These are phyloP conservation scores for Fusarium xylarioides DNA, from an alignment of 2,329 filamentous ascomycete genomes.

Conservation along the genomic window DNA sequence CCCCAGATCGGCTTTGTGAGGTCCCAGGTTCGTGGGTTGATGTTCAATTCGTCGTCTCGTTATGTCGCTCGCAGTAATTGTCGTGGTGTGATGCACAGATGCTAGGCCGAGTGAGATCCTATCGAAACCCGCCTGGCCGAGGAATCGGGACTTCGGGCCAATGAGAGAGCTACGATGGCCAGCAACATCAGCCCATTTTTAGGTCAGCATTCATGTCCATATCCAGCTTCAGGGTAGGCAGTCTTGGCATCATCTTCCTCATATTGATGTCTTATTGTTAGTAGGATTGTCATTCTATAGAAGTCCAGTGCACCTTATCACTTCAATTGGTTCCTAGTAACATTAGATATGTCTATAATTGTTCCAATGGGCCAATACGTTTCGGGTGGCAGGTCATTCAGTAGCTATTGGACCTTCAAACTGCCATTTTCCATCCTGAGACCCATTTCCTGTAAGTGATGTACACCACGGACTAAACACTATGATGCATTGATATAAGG, in stretches of 20 bases:
- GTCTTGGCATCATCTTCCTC: background rate
- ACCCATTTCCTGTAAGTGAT: background rate
- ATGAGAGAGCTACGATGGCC: conserved; percentile 9
- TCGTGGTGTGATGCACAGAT: conserved; percentile 37
- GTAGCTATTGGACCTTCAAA: background rate
- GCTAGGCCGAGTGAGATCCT: conserved; percentile 16
- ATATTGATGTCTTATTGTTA: background rate
- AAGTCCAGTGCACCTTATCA: background rate
- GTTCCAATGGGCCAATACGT: background rate
- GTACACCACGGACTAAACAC: background rate
- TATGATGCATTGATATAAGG: background rate
- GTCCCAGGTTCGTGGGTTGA: background rate
- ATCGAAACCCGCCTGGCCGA: background rate
- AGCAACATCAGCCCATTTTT: background rate
- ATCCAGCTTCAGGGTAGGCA: background rate
- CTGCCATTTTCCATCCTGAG: background rate
- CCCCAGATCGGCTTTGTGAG: background rate
- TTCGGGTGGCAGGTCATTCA: background rate
- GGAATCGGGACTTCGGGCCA: background rate
- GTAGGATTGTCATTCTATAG: background rate
- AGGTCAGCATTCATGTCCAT: background rate
- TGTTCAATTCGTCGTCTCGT: conserved; percentile 37
- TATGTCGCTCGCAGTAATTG: conserved; percentile 33
- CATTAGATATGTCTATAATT: background rate
- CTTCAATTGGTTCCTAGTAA: background rate